These are phyloP conservation scores for Ocimum tenuiflorum DNA, from an alignment of 257 asterid genomes.

Conservation along the genomic window DNA sequence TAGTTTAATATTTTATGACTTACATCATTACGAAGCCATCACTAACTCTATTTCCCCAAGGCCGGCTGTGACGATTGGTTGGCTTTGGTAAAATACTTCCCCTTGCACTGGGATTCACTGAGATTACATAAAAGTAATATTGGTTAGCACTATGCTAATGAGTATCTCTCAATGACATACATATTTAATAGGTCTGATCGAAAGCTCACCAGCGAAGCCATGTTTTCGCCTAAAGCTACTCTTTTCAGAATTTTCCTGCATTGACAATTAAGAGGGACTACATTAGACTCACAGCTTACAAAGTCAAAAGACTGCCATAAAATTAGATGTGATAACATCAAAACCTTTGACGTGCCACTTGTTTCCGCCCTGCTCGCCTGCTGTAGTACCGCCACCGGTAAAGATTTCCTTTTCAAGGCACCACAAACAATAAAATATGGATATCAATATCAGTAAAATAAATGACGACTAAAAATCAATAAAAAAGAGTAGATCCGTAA, in stretches of 20 bases:
- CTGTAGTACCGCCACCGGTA: constrained; percentile 39
- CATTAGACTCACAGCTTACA: constrained; percentile 12
- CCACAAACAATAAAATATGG: constrained; percentile 25
- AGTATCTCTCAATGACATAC: not conserved
- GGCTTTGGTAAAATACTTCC: constrained; percentile 44
- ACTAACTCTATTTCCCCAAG: constrained; percentile 48
- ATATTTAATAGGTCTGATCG: constrained; percentile 10
- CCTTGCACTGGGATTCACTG: constrained; percentile 53
- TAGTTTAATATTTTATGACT: constrained; percentile 23
- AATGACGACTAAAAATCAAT: constrained; percentile 14
- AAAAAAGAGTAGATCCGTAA: constrained; percentile 16
- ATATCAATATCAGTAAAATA: constrained; percentile 21
- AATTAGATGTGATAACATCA: constrained; percentile 15
- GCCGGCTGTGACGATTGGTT: constrained; percentile 37
- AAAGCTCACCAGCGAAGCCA: constrained; percentile 60
- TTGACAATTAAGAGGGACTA: constrained; percentile 10
- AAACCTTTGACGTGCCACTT: constrained; percentile 43
- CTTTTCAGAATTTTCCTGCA: constrained; percentile 41
- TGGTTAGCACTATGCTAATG: not conserved
- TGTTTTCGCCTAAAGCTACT: constrained; percentile 37
- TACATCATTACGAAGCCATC: constrained; percentile 49
- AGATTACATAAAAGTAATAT: constrained; percentile 22
- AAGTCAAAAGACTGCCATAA: constrained; percentile 1
- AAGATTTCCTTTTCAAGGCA: constrained; percentile 55
- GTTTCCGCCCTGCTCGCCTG: constrained; percentile 35